Base-by-base conservation (phyloP, 2,329 filamentous ascomycete species). In the Aspergillus sp. region DNA sequence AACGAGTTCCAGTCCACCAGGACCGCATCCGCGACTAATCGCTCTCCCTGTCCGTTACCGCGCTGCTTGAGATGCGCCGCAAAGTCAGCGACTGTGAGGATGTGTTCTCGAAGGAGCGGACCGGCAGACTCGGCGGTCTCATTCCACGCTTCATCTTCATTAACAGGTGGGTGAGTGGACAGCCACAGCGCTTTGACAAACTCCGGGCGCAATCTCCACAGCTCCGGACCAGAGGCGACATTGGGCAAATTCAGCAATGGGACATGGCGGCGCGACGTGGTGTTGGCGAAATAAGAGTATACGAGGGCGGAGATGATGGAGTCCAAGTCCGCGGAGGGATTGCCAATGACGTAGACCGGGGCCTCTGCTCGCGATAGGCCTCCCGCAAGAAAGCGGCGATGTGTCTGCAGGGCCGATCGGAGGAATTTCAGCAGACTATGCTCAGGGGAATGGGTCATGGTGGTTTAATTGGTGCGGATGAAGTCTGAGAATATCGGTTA, bases 301-400 rank as follows among this genome's bases (percentile, higher is more conserved):
- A 85, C 65, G 32, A 87, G 72, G 6, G 83, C 81, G 52, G 79
- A 81, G 52, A 83, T 79, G 63, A 86, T 81, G 23, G 83, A 86
- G 70, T 87, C 84, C 50, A 87, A 77, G 64, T 87, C 84, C 63
- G 71, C 71, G n/a, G 74, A 74, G 13, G 71, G 68, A 49, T 78
- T 76, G 19, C 72, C 75, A 34, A 76, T 61, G 17, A 77, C 74
- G 51, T 75, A 72, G 20, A 74, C 64, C 0, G 67, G 69, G 13
- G 64, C 38, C 31, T 70, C 60, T 1, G 51, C 45, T 20, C 53
- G 53, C 1, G 59, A 42, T 5, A 62, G 52, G 6, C 53, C 25
- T 14, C 61, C 59, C 10, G 60, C 53, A 2, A 70, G 45, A 49
- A 65, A 69, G 42, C 59, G 59, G 16, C 61, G 62, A 45, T 71